Evolutionary conservation across 2,329 filamentous ascomycete genomes (phyloP).

Genomic region (Hypocrella siamensis): DNA sequence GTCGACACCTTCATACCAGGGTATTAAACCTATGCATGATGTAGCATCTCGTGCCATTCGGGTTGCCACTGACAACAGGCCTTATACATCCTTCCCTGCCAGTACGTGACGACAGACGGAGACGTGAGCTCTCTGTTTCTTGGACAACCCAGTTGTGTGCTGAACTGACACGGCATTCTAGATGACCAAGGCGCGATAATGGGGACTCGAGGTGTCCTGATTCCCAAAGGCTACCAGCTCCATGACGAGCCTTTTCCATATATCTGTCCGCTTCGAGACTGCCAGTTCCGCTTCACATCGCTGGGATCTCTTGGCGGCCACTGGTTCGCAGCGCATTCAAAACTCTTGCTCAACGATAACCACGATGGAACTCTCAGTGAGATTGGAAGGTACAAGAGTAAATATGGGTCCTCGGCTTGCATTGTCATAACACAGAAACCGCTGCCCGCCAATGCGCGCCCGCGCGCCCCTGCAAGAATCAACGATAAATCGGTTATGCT

Average conservation of each 20-base stretch:
- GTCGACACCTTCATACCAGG: too few species aligned
- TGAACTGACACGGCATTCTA: too few species aligned
- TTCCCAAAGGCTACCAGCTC: conserved; percentile 17
- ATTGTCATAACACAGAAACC: conserved; percentile 14
- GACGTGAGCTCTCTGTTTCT: too few species aligned
- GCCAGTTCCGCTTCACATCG: conserved; percentile 12
- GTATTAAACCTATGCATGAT: too few species aligned
- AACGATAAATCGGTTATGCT: too few species aligned
- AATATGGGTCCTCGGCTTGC: conserved; percentile 9
- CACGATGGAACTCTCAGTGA: conserved; percentile 21
- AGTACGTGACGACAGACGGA: too few species aligned
- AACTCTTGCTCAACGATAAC: conserved; percentile 21
- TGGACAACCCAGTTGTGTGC: too few species aligned
- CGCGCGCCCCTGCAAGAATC: conserved; percentile 4
- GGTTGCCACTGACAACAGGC: conserved; percentile 1
- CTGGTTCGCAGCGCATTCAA: conserved; percentile 10
- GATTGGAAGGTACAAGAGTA: conserved; percentile 11
- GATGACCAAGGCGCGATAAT: neutral
- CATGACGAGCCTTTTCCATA: conserved; percentile 11
- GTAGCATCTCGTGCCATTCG: too few species aligned
- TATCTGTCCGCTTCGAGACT: conserved; percentile 22
- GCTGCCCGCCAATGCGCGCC: conserved; percentile 7
- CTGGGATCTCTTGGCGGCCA: conserved; percentile 11
- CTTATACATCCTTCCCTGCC: neutral
- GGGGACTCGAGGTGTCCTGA: conserved; percentile 11